Evolutionary conservation across 306 rosid genomes (phyloP).

Genomic region (Corylus avellana): DNA sequence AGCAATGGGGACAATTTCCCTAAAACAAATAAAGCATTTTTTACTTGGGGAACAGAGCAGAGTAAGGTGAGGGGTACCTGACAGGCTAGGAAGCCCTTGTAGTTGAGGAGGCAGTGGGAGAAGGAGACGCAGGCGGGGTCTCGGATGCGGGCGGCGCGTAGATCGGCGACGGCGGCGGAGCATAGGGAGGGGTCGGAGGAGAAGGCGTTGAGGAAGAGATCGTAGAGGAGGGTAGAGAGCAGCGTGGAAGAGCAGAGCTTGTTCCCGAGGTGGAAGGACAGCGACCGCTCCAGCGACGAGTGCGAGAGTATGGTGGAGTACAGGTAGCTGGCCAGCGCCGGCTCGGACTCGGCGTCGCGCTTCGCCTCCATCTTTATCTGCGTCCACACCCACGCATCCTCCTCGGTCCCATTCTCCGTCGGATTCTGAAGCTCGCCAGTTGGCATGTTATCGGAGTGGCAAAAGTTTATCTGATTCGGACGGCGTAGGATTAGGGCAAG

Average conservation of each 20-base stretch:
- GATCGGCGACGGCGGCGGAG: conserved; percentile 79
- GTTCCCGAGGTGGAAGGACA: conserved; percentile 85
- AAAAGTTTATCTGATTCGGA: not conserved
- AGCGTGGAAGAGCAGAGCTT: conserved; percentile 93
- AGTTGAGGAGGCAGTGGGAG: conserved; percentile 92
- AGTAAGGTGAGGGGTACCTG: conserved; percentile 43
- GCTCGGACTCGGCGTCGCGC: conserved; percentile 87
- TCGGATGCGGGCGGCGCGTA: conserved; percentile 70
- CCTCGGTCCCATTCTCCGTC: conserved; percentile 18
- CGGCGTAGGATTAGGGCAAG: not conserved
- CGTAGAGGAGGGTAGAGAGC: conserved; percentile 88
- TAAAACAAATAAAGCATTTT: not conserved
- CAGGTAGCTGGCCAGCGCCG: conserved; percentile 90
- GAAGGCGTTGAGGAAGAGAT: conserved; percentile 80
- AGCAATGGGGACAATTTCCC: not conserved
- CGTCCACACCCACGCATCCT: conserved; percentile 68
- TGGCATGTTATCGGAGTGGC: conserved; percentile 41
- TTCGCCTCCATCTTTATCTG: conserved; percentile 87
- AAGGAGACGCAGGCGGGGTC: conserved; percentile 89
- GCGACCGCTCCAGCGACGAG: conserved; percentile 71
- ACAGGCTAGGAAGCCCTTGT: conserved; percentile 88
- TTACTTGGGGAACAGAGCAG: not conserved
- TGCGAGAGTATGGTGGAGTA: conserved; percentile 90
- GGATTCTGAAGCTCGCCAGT: conserved; percentile 48
- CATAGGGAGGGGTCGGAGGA: conserved; percentile 56